Percentiles rank a stretch among this genome's conserved stretches.
These are phyloP conservation scores for Scheffersomyces parashehatae DNA, from an alignment of 1,139 yeast genomes.

Conservation along the genomic window DNA sequence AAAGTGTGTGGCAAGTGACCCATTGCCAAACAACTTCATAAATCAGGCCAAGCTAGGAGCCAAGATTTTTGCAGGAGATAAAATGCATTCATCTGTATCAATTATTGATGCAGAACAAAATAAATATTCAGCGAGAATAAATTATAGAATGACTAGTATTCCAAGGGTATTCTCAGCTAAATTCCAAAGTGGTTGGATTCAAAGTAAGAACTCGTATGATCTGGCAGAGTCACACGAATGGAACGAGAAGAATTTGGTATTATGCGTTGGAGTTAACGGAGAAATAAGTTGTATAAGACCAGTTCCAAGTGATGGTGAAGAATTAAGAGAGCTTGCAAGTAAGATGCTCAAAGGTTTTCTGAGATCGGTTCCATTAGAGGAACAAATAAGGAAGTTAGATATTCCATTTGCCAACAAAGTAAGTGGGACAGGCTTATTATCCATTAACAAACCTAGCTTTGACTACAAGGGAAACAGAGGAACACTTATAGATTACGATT, in stretches of 20 bases:
- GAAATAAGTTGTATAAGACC: constrained; percentile 37
- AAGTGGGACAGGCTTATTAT: constrained; percentile 43
- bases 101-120: constrained; percentile 20
- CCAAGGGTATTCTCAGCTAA: constrained; percentile 40
- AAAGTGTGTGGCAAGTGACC: constrained; percentile 30
- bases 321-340: constrained; percentile 11
- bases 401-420: constrained; percentile 39
- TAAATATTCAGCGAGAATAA: constrained; percentile 6
- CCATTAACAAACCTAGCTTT: constrained; percentile 40
- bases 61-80: constrained; percentile 42
- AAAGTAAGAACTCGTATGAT: neutral
- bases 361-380: constrained; percentile 8
- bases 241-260: constrained; percentile 13
- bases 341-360: constrained; percentile 6
- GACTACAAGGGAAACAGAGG: constrained; percentile 29
- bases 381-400: constrained; percentile 23
- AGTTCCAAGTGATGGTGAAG: constrained; percentile 12
- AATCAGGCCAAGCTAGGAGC: constrained; percentile 33
- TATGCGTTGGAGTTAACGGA: constrained; percentile 53
- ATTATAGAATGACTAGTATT: constrained; percentile 36
- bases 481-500: constrained; percentile 36
- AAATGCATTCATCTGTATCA: constrained; percentile 38
- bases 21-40: constrained; percentile 37
- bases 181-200: constrained; percentile 39
- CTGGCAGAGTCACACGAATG: neutral